Evolutionary conservation across 1,139 yeast species (phyloP), one percentile per base, ranked within the genome.

Genomic region (Kazachstania sp.): DNA sequence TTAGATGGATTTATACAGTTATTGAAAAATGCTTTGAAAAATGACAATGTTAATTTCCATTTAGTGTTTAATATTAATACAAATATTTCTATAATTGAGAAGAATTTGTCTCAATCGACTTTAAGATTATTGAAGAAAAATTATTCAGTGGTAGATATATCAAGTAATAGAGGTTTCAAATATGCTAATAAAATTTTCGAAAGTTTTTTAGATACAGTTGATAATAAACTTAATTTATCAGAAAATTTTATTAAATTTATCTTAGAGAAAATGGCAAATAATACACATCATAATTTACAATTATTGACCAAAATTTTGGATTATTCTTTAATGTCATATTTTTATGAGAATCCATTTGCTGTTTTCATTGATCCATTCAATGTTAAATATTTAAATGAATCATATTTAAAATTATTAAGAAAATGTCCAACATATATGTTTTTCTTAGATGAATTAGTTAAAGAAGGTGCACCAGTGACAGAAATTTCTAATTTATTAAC

Each of bases 251-350:
- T 64, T 1, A 53, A 55, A 29, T 63, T 63, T 41, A 54, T 62
- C 23, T 45, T 64, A 12, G 60, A 56, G 16, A 63, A 61, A 44
- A 61, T 64, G 66, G 54, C 58, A 12, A 62, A 62, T 43, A 63
- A 59, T 42, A 51, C 62, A 7, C 63, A 59, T 42, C 64, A 63
- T 37, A 62, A 62, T 44, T 49, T 63, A 23, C 65, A 61, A 43
- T 40, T 63, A 28, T 51, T 64, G 30, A 57, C 80, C 41, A 84
- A 82, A 55, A 71, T 76, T 15, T 67, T 86, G 53, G 81, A 80
- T 55, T 71, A 83, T 50, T 68, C 81, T 28, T 72, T 80, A 56
- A 81, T 86, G 86, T 73, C 81, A 4, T 83, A 82, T 58, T 85
- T 78, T 61, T 84, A 77, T 59, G 80, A 78, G 49, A 83, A 80